Evolutionary conservation across 139 green algal species (phyloP).

Genomic region (Chlorella vulgaris): DNA sequence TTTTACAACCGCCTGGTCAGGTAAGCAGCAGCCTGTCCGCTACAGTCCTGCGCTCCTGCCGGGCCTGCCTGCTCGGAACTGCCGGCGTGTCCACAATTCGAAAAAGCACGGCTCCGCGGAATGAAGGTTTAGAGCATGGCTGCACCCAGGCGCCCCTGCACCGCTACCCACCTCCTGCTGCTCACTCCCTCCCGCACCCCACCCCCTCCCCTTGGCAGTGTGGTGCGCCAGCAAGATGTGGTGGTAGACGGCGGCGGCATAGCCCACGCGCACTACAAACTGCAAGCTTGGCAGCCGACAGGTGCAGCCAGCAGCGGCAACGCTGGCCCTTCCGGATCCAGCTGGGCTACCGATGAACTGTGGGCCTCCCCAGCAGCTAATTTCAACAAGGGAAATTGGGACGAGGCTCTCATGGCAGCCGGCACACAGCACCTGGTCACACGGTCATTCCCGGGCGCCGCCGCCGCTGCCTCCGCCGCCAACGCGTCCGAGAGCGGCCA

Average conservation of each 20-base stretch:
- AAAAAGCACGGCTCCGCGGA: no score
- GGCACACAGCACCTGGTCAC: neutral
- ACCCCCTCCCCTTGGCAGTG: neutral
- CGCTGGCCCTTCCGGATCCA: neutral
- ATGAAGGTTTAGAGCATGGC: no score
- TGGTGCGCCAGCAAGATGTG: neutral
- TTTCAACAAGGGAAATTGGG: neutral
- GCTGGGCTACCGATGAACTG: neutral
- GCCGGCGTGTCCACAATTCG: no score
- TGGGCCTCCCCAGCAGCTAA: neutral
- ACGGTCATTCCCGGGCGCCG: neutral
- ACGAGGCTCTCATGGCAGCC: neutral
- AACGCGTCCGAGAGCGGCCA: neutral
- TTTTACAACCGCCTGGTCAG: conserved; percentile 15
- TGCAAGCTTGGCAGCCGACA: neutral
- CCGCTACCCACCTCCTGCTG: no score
- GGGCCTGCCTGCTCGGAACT: no score
- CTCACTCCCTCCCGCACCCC: no score
- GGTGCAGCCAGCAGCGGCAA: neutral
- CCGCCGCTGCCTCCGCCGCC: no score
- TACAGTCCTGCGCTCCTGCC: no score
- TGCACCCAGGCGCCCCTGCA: no score
- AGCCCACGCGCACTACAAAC: conserved; percentile 12
- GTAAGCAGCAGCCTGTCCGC: neutral
- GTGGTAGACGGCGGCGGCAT: conserved; percentile 17